Conservation (phyloP, 163 green algal genomes). For the Trebouxiophyceae sp. region DNA sequence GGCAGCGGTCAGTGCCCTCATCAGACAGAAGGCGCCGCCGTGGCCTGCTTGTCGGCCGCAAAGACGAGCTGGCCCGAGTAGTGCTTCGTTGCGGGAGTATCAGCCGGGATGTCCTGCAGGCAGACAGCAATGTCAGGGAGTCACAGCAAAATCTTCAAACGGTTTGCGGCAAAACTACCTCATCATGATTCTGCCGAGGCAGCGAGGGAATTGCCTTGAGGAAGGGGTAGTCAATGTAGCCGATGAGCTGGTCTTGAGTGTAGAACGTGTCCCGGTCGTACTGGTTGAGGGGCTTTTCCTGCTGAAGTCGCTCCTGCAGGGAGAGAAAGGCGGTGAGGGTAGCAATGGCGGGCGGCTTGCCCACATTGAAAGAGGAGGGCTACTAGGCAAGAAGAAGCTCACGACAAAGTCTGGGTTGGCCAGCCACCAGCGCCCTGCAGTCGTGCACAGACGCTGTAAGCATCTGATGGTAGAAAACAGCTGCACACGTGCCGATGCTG, state of each 20-base stretch:
- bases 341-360: no score
- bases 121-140: no score
- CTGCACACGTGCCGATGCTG: no score
- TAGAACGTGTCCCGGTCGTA: constrained; percentile 62
- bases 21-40: no score
- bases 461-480: background rate
- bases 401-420: constrained; percentile 64
- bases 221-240: constrained; percentile 78
- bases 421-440: constrained; percentile 27
- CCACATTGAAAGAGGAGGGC: no score
- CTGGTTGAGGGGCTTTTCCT: constrained; percentile 58
- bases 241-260: constrained; percentile 26
- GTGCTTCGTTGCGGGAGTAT: background rate
- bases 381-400: no score
- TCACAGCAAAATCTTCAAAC: no score
- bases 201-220: no score
- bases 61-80: background rate
- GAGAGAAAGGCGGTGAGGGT: background rate
- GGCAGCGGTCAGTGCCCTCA: no score
- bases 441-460: background rate
- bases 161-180: no score
- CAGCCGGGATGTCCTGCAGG: background rate
- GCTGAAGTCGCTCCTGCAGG: constrained; percentile 34
- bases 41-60: no score
- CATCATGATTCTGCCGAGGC: no score